Conservation (phyloP, 1,284 basidiomycete species). For the Cutaneotrichosporon sp. region DNA sequence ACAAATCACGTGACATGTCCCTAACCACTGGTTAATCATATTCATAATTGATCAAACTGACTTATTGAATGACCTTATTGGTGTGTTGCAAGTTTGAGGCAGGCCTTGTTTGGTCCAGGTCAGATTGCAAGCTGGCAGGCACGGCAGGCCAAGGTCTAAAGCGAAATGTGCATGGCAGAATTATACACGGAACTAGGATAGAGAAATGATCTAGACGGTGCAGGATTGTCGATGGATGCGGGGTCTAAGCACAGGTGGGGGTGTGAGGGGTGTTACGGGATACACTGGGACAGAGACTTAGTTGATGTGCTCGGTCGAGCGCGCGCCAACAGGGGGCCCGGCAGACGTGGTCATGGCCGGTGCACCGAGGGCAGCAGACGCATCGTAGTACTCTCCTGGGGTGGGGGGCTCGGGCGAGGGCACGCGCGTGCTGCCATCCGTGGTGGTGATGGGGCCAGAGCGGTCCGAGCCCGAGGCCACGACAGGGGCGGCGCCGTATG, state of each 20-base stretch:
- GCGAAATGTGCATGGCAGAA: background rate
- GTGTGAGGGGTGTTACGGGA: background rate
- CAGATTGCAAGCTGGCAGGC: no score
- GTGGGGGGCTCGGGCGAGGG: constrained; percentile 1
- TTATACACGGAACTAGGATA: constrained; percentile 3
- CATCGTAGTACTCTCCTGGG: constrained; percentile 5
- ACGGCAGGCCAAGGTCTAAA: no score
- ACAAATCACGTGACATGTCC: no score
- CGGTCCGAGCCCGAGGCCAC: background rate
- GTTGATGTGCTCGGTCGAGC: background rate
- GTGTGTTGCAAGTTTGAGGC: background rate
- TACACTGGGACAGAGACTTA: background rate
- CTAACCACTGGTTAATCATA: no score
- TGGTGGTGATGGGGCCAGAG: background rate
- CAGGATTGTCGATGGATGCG: background rate
- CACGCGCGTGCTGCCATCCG: constrained; percentile 2
- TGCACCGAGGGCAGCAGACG: constrained; percentile 3
- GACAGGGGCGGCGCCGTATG: background rate
- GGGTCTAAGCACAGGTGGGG: background rate
- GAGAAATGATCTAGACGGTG: background rate
- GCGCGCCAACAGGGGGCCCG: constrained; percentile 1
- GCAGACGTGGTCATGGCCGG: background rate
- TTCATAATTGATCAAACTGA: no score
- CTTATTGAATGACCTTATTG: no score
- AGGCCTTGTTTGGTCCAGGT: no score